phyloP scores from a whole-genome alignment of 2,329 filamentous ascomycete species.

The Colletotrichum sp. region DNA sequence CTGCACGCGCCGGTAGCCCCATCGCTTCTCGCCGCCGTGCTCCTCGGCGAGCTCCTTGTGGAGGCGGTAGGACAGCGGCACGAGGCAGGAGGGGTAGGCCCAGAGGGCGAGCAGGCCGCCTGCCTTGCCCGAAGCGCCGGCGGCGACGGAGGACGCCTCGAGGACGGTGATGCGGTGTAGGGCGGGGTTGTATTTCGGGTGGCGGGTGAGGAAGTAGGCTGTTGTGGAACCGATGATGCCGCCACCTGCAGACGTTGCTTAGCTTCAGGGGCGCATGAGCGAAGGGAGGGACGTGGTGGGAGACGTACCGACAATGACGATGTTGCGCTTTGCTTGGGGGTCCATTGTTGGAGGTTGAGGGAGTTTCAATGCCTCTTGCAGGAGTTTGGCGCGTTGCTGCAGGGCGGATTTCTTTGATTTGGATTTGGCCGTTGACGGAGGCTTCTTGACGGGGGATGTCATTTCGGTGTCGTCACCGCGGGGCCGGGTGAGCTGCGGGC shows the following conservation, averaged over 20 bases:
- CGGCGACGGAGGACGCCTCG: constrained; percentile 84
- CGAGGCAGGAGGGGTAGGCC: constrained; percentile 87
- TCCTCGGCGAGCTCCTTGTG: constrained; percentile 86
- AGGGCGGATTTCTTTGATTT: background rate
- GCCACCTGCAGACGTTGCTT: constrained; percentile 64
- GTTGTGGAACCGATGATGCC: constrained; percentile 93
- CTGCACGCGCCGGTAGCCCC: constrained; percentile 84
- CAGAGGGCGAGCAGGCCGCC: constrained; percentile 89
- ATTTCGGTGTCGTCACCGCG: constrained; percentile 15
- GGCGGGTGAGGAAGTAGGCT: constrained; percentile 89
- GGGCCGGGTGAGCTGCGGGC: background rate
- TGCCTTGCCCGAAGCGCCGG: constrained; percentile 94
- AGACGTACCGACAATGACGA: constrained; percentile 55
- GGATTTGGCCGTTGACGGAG: background rate
- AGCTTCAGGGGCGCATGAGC: background rate
- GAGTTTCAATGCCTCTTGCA: background rate
- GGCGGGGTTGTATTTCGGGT: constrained; percentile 77
- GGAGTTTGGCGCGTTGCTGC: background rate
- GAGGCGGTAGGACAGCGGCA: constrained; percentile 83
- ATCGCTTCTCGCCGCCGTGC: constrained; percentile 77
- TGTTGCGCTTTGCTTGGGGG: constrained; percentile 40
- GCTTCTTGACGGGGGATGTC: constrained; percentile 10
- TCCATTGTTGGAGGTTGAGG: constrained; percentile 11
- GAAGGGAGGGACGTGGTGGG: background rate
- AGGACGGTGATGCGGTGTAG: constrained; percentile 83